Base-by-base conservation (phyloP, 768 basidiomycete genomes). In the Trametes maxima region DNA sequence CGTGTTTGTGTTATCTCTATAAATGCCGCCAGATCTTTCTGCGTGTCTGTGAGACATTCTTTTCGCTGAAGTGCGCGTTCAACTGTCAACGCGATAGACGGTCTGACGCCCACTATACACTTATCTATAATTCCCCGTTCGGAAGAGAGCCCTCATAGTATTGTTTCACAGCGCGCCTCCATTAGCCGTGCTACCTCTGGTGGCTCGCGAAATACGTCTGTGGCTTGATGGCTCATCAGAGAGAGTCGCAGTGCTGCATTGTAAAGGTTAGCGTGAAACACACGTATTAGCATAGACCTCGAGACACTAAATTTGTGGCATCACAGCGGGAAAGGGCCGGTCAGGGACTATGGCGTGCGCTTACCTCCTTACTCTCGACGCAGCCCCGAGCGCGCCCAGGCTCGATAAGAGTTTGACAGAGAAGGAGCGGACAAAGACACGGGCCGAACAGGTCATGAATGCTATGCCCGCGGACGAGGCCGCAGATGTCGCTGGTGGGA, bases 271-370 rank as follows among this genome's bases (percentile, higher is more conserved):
- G 52, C 68, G 16, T 24, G 37, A 22, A 8, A 14, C n/a, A n/a
- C 17, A 11, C 25, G 7, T n/a, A 13, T n/a, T 13, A 7, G 19
- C 21, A n/a, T 28, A 36, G 21, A 28, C 53, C 50, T 44, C 54
- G 21, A 12, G 10, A 21, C 45, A 22, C 21, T 13, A 46, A 22
- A 22, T 53, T 43, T n/a, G 42, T 63, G 33, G 8, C 35, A 54
- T 7, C 50, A 17, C 54, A 90, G 89, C 89, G 53, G 89, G 90
- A 0, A 89, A 95, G 72, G 92, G 92, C 14, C 81, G 93, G 54
- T 94, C 92, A 0, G 94, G 94, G 10, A 94, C 90, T 0, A 82
- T 95, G 64, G 90, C 92, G 0, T 93, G 93, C 70, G 80, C 90
- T 11, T 92, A 94, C 72, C 79, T 95, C 2, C 82, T 95, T 14